A percentile compares a stretch with the other conserved stretches of the same genome.
Evolutionary conservation across 768 basidiomycete genomes (phyloP).

Genomic region (Panaeolus cyanescens): DNA sequence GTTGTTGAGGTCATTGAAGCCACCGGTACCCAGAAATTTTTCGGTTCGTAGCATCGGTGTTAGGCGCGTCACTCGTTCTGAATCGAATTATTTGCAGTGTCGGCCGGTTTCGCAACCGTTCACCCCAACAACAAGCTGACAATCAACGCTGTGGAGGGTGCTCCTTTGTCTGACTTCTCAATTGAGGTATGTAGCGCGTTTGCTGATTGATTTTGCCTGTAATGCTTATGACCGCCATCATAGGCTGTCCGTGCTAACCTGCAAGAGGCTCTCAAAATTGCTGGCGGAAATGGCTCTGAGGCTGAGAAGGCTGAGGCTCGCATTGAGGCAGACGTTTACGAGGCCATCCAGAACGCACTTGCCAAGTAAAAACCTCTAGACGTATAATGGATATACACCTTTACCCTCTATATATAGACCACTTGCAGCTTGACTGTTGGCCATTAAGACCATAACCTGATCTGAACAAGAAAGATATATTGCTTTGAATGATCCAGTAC

Average conservation of each 20-base stretch:
- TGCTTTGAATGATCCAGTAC: too few species aligned
- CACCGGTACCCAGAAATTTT: conserved; percentile 88
- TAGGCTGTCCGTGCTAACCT: conserved; percentile 91
- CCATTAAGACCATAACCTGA: too few species aligned
- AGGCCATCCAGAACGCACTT: conserved; percentile 89
- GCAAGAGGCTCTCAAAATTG: conserved; percentile 83
- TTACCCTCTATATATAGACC: conserved; percentile 3
- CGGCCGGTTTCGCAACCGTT: conserved; percentile 95
- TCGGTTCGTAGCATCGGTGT: conserved; percentile 65
- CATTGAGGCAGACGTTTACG: conserved; percentile 96
- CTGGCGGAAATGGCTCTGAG: conserved; percentile 83
- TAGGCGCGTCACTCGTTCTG: neutral
- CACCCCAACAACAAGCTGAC: conserved; percentile 97
- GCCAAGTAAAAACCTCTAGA: conserved; percentile 31
- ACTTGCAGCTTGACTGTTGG: neutral
- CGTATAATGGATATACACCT: conserved; percentile 4
- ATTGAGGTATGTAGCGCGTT: conserved; percentile 58
- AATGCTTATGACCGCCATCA: conserved; percentile 1
- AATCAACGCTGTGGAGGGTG: conserved; percentile 96
- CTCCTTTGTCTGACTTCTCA: conserved; percentile 89
- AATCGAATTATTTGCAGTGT: conserved; percentile 53
- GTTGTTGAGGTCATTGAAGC: conserved; percentile 93
- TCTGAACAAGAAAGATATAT: too few species aligned
- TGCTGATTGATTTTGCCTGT: neutral
- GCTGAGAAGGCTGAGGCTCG: conserved; percentile 92